phyloP scores from a whole-genome alignment of 1,284 basidiomycete genomes.

The Singerocomus inundabilis region DNA sequence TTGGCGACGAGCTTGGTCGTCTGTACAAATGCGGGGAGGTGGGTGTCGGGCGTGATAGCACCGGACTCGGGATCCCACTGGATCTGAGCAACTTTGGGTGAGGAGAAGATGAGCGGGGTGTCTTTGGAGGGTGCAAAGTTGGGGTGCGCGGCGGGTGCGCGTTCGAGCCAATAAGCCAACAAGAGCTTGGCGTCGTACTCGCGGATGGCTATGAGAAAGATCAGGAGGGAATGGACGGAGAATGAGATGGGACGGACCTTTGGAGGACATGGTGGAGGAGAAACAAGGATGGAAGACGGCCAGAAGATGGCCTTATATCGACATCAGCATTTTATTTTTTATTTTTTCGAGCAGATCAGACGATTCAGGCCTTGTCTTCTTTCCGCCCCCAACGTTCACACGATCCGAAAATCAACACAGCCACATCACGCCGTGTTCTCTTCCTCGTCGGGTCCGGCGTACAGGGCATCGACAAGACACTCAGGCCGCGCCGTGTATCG shows the following conservation, averaged over 20 bases:
- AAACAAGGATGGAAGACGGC: conserved; percentile 3
- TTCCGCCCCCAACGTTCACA: conserved; percentile 31
- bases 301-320: conserved; percentile 20
- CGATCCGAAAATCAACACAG: conserved; percentile 29
- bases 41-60: conserved; percentile 75
- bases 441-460: not conserved
- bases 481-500: not conserved
- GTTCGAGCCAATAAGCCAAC: conserved; percentile 90
- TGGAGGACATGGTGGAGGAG: conserved; percentile 46
- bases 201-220: conserved; percentile 65
- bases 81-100: conserved; percentile 77
- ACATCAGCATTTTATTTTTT: conserved; percentile 21
- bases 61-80: conserved; percentile 85
- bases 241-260: conserved; percentile 37
- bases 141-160: conserved; percentile 65
- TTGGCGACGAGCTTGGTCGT: conserved; percentile 88
- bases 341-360: conserved; percentile 23
- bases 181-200: conserved; percentile 96
- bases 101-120: conserved; percentile 64
- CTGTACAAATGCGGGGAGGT: conserved; percentile 85
- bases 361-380: conserved; percentile 15
- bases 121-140: conserved; percentile 40
- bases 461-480: no score
- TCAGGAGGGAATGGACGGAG: not conserved
- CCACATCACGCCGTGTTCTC: conserved; percentile 25